phyloP scores from a whole-genome alignment of 2,329 filamentous ascomycete genomes.

The Fusarium fracticaudum region DNA sequence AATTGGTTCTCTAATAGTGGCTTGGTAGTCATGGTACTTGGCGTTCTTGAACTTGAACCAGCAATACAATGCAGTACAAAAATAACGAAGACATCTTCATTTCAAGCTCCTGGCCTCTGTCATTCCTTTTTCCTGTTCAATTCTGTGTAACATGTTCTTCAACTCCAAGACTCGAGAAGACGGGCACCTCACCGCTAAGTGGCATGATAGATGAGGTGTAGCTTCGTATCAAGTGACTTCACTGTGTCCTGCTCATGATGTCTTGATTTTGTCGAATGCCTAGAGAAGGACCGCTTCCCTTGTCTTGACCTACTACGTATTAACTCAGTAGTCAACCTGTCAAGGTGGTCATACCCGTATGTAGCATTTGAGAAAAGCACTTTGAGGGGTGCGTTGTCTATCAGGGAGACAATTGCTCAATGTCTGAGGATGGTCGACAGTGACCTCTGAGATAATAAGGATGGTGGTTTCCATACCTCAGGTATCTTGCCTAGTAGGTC shows the following conservation, averaged over 20 bases:
- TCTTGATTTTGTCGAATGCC: not conserved
- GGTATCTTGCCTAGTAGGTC: not conserved
- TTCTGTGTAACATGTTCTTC: not conserved
- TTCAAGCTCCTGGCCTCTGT: not conserved
- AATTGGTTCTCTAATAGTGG: slow-evolving; percentile 36
- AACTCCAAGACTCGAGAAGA: not conserved
- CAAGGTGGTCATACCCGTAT: not conserved
- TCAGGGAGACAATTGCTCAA: not conserved
- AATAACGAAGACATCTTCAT: not conserved
- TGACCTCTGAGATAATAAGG: not conserved
- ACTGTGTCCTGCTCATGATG: not conserved
- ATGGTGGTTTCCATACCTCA: not conserved
- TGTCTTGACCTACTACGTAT: no score
- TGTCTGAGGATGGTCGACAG: not conserved
- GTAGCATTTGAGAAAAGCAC: not conserved
- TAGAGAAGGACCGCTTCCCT: not conserved
- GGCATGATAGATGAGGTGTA: not conserved
- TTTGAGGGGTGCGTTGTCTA: not conserved
- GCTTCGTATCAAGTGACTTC: not conserved
- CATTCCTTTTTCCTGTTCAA: not conserved
- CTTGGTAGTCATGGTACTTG: slow-evolving; percentile 9
- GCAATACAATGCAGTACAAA: slow-evolving; percentile 8
- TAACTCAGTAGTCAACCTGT: not conserved
- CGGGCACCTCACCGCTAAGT: not conserved
- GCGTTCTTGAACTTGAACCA: slow-evolving; percentile 24